Evolutionary conservation across 2,329 filamentous ascomycete genomes (phyloP).

Genomic region (Diaporthe amygdali): DNA sequence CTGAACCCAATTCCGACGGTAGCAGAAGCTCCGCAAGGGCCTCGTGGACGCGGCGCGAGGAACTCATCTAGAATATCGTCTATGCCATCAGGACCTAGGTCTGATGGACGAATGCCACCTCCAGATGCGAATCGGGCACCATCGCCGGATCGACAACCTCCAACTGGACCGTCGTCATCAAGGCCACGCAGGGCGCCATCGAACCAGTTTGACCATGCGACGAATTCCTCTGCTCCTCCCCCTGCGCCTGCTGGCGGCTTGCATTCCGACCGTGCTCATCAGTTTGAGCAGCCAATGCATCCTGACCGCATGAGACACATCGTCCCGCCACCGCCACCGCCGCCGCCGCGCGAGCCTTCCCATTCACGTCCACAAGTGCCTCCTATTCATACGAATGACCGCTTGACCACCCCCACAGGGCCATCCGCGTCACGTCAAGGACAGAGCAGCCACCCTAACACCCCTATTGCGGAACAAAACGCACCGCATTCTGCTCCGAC

Average conservation of each 20-base stretch:
- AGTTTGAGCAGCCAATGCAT: conserved; percentile 49
- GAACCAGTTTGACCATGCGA: conserved; percentile 44
- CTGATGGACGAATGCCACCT: conserved; percentile 47
- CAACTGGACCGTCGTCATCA: conserved; percentile 58
- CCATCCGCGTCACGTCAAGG: conserved; percentile 29
- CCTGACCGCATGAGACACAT: conserved; percentile 58
- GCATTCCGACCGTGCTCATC: conserved; percentile 49
- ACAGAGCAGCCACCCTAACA: conserved; percentile 35
- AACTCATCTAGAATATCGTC: conserved; percentile 35
- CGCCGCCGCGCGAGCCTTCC: conserved; percentile 35
- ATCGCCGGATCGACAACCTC: conserved; percentile 57
- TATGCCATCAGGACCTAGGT: conserved; percentile 44
- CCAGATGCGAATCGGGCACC: conserved; percentile 47
- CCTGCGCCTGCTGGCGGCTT: conserved; percentile 32
- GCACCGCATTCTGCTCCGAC: conserved; percentile 31
- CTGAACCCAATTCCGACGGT: conserved; percentile 58
- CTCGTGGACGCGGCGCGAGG: conserved; percentile 49
- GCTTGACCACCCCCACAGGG: conserved; percentile 32
- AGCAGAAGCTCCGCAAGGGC: conserved; percentile 58
- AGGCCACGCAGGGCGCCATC: conserved; percentile 44
- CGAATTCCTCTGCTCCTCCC: conserved; percentile 26
- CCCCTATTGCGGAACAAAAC: conserved; percentile 33
- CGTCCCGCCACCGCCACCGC: conserved; percentile 35
- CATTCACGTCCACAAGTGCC: conserved; percentile 29
- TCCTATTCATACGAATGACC: conserved; percentile 35